Base-by-base conservation (phyloP, 1,284 basidiomycete genomes). In the Salmacisia buchloeana region DNA sequence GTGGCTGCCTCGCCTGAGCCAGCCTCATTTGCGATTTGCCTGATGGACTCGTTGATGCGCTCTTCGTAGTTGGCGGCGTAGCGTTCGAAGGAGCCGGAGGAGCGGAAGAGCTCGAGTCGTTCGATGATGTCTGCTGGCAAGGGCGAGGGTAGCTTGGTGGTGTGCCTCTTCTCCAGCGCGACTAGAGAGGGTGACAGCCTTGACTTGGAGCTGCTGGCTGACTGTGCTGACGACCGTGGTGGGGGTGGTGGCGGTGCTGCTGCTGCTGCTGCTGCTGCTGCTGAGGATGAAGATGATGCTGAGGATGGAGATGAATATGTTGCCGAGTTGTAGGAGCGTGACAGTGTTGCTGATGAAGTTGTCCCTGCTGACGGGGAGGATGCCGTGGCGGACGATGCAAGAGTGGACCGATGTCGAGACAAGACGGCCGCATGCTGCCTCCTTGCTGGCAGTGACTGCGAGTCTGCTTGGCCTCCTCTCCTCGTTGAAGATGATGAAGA, bases 101-200 rank as follows among this genome's bases (percentile, higher is more conserved):
- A 35, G 2, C 61, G 38, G 34, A 67, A 41, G 43, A 62, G 12
- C 5, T 63, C 62, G 0, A 65, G 66, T 9, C 67, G 62, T 39
- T 70, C 67, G 21, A 60, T 57, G 12, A 69, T 67, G 41, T 71
- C 69, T 29, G 65, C 63, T 35, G 69, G 69, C 36, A 71, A 60
- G 2, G 69, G 69, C 1, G 69, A 69, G 13, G 69, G 69, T 27
- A 71, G 52, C 12, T 63, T 65, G 33, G 67, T 71, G 56, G 69
- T 21, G 23, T 7, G n/a, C 15, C 29, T 25, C 9, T 18, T 21
- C 7, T 52, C 29, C 23, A 25, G 25, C 13, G 46, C 23, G 9
- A 25, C 6, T 21, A 52, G 23, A 18, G 15, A 10, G 46, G 46
- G 18, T 10, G 36, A 38, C 18, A 38, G 9, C 18, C 36, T 38